These are phyloP conservation scores for Aegilops longissima DNA, from an alignment of 176 grass and related monocot species.

Conservation along the genomic window DNA sequence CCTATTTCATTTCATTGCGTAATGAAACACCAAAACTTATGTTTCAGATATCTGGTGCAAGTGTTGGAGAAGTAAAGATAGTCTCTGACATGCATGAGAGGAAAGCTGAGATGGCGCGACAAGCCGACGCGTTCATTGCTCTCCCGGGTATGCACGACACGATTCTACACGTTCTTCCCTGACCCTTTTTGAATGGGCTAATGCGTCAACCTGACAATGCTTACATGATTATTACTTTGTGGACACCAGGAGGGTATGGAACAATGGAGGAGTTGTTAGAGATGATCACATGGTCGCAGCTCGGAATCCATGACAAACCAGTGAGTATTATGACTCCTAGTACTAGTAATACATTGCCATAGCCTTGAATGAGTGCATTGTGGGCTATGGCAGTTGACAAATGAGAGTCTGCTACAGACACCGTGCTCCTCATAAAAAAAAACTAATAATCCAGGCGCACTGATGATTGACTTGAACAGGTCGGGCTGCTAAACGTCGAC, in stretches of 20 bases:
- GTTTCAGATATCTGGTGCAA: conserved; percentile 84
- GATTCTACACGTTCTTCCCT: neutral
- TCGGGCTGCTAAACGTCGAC: conserved; percentile 90
- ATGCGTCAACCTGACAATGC: neutral
- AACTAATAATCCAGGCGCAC: conserved; percentile 4
- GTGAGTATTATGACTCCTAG: conserved; percentile 36
- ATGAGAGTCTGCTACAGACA: neutral
- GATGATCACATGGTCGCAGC: conserved; percentile 99
- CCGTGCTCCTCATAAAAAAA: too few relatives aligned
- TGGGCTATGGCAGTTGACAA: conserved; percentile 8
- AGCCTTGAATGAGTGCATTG: neutral
- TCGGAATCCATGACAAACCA: conserved; percentile 94
- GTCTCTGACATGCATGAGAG: conserved; percentile 91
- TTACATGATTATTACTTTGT: conserved; percentile 30
- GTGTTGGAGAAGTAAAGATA: conserved; percentile 75
- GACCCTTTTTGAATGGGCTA: neutral
- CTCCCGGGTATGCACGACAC: conserved; percentile 65
- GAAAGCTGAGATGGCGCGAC: conserved; percentile 93
- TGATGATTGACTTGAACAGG: conserved; percentile 54
- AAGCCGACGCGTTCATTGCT: conserved; percentile 87
- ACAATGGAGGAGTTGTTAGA: conserved; percentile 98
- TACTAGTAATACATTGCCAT: too few relatives aligned
- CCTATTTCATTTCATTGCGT: neutral
- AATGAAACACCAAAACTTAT: neutral
- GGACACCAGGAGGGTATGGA: conserved; percentile 80